Base-by-base conservation (phyloP, 1,284 basidiomycete species). In the Termitomyces sp. region DNA sequence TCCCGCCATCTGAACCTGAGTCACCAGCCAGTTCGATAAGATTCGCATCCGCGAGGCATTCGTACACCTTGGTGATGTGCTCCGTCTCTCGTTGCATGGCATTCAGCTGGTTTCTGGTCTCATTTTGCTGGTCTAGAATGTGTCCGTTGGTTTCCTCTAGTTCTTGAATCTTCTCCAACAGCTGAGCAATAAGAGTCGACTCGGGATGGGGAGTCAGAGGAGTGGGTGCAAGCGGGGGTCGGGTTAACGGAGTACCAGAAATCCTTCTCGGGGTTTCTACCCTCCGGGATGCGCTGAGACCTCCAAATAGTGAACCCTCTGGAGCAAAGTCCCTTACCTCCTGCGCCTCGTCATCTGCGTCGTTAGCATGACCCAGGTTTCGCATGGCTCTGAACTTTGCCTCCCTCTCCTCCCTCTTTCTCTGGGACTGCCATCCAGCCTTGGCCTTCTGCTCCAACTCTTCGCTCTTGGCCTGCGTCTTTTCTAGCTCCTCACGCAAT, bases 81-180 rank as follows among this genome's bases (percentile, higher is more conserved):
- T 84, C 79, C 0, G 84, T 83, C 58, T 92, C 88, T 52, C 76
- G 73, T 57, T 86, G 83, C 7, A 87, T 86, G 3, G 78, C 76
- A n/a, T 77, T 76, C 21, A 91, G 71, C 51, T 83, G 80, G 26
- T 70, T 68, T 13, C 78, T 72, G 1, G 88, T 86, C 55, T 79
- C 77, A 1, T 67, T 66, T 62, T 91, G 86, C 64, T 91, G 80
- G 55, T 79, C 72, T 41, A 82, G 70, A 56, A 95, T 90, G 57
- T 80, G 75, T 14, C 74, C 59, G 63, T 96, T 91, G 10, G 88
- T 79, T 52, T 85, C 75, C 63, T 92, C 86, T 0, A 93, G 73
- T 64, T 93, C 91, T 26, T 78, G 73, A 47, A 93, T 86, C 69
- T 92, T 93, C n/a, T 71, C 62, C 30, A 92, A 67, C 3, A 93